phyloP scores from a whole-genome alignment of 257 asterid genomes.

The Nicotiana tabacum region DNA sequence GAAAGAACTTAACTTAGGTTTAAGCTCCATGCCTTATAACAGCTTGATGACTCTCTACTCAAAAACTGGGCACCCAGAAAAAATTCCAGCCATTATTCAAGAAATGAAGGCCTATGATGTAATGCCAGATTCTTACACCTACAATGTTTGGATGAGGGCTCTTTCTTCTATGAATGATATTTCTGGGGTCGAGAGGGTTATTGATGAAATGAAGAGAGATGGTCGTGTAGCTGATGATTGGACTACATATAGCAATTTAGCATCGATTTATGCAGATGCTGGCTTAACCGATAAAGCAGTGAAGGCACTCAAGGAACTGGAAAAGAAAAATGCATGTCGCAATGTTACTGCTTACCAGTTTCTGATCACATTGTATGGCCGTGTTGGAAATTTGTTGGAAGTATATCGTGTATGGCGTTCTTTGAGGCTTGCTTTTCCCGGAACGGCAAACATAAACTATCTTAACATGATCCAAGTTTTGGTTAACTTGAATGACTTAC shows the following conservation, averaged over 20 bases:
- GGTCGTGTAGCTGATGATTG: constrained; percentile 85
- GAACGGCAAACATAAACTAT: constrained; percentile 76
- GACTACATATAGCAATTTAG: constrained; percentile 92
- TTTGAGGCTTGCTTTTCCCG: constrained; percentile 72
- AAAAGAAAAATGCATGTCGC: constrained; percentile 51
- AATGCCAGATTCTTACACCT: constrained; percentile 65
- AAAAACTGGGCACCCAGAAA: constrained; percentile 49
- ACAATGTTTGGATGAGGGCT: constrained; percentile 95
- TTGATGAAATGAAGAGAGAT: constrained; percentile 93
- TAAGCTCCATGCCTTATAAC: constrained; percentile 79
- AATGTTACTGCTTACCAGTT: constrained; percentile 70
- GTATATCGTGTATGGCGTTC: constrained; percentile 94
- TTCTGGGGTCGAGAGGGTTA: constrained; percentile 76
- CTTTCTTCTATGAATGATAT: constrained; percentile 73
- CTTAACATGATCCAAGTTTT: constrained; percentile 83
- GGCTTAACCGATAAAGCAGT: constrained; percentile 67
- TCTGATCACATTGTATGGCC: constrained; percentile 77
- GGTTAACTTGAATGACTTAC: constrained; percentile 73
- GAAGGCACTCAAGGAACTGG: constrained; percentile 80
- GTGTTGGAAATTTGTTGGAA: constrained; percentile 71
- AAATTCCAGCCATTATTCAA: constrained; percentile 61
- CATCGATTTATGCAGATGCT: constrained; percentile 80
- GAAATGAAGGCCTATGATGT: constrained; percentile 75
- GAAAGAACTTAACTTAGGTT: constrained; percentile 77
- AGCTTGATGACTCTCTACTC: constrained; percentile 80